Conservation (phyloP, 2,329 filamentous ascomycete species). For the Calonectria pauciramosa region DNA sequence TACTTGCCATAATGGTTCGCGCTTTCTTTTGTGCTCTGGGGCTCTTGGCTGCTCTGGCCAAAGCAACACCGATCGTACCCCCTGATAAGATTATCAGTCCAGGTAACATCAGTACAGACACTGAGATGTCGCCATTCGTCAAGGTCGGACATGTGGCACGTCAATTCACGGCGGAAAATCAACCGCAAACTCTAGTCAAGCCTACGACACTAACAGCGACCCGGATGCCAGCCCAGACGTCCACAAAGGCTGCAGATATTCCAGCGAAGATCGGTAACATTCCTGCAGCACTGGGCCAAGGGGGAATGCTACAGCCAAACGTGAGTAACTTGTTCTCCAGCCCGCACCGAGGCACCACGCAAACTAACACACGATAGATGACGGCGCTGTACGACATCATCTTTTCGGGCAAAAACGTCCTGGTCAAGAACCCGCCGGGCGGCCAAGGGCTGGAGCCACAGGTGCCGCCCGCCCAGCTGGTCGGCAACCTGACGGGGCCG, state of each 20-base stretch:
- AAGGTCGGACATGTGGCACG: background rate
- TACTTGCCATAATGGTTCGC: background rate
- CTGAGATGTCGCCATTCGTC: background rate
- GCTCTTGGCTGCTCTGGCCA: background rate
- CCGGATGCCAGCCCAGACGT: background rate
- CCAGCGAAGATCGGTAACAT: background rate
- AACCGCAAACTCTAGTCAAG: background rate
- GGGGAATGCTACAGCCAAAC: background rate
- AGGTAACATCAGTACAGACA: background rate
- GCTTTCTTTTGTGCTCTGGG: background rate
- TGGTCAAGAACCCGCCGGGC: background rate
- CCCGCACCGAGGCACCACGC: background rate
- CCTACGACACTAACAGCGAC: background rate
- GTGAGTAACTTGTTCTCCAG: background rate
- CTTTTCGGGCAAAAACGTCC: background rate
- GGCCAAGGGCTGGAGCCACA: background rate
- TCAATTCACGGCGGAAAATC: background rate
- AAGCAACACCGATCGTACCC: background rate
- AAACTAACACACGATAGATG: background rate
- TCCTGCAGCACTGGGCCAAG: background rate
- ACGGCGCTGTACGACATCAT: background rate
- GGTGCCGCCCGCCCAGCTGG: background rate
- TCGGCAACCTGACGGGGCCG: background rate
- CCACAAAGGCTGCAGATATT: no score
- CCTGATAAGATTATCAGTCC: background rate